Evolutionary conservation across 208 protist species (phyloP).

Genomic region (Perkinsela sp.): DNA sequence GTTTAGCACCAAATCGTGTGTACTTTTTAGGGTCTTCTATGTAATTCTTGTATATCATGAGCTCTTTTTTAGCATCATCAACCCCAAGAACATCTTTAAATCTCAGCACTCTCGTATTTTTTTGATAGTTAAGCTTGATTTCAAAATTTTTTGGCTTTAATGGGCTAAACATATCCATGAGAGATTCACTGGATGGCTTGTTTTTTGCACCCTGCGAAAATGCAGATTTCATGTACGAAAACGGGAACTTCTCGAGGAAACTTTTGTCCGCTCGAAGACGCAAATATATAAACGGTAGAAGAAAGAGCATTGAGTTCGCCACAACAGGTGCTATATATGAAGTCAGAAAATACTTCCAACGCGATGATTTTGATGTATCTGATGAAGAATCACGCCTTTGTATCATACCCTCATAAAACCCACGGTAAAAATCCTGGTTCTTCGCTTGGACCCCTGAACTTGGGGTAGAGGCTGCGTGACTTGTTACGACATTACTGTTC

Average conservation of each 20-base stretch:
- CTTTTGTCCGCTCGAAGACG: slow-evolving; percentile 14
- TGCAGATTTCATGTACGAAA: slow-evolving; percentile 24
- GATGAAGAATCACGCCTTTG: slow-evolving; percentile 4
- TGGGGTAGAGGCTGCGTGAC: no score
- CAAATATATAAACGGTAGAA: slow-evolving; percentile 61
- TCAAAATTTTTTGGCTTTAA: slow-evolving; percentile 57
- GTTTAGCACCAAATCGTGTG: slow-evolving; percentile 73
- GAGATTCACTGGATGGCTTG: slow-evolving; percentile 14
- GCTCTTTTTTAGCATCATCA: slow-evolving; percentile 84
- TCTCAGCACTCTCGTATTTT: slow-evolving; percentile 1
- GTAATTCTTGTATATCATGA: slow-evolving; percentile 92
- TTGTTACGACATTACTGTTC: no score
- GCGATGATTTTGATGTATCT: slow-evolving; percentile 14
- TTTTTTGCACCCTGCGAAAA: slow-evolving; percentile 10
- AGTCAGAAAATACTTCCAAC: slow-evolving; percentile 26
- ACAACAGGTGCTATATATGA: slow-evolving; percentile 37
- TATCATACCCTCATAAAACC: slow-evolving; percentile 57
- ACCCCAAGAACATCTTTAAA: slow-evolving; percentile 85
- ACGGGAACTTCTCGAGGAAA: slow-evolving; percentile 8
- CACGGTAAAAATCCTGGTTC: slow-evolving; percentile 56
- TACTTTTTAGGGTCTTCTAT: slow-evolving; percentile 83
- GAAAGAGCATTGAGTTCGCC: slow-evolving; percentile 48
- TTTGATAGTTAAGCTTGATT: slow-evolving; percentile 49
- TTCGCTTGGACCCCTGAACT: no score
- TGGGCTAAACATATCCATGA: slow-evolving; percentile 77